Evolutionary conservation across 2,329 filamentous ascomycete species (phyloP), one percentile per base, ranked within the genome.

Genomic region (Chlorencoelia australis): DNA sequence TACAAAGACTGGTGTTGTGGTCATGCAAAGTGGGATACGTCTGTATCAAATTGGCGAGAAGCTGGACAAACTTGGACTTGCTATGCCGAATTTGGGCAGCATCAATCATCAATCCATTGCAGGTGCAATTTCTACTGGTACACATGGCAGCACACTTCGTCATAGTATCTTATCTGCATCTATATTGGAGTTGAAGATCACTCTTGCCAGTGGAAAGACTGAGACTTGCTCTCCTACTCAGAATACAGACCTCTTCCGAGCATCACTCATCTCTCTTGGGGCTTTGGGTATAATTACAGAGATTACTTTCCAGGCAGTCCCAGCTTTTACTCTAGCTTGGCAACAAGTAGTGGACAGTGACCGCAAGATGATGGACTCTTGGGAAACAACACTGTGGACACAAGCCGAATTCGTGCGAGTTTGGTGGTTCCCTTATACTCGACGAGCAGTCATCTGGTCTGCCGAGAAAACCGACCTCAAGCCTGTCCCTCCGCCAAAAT

Each of bases 381-480:
- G 91, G 86, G 61, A 78, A 13, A 68, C 64, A 5, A 71, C 71
- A 21, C 68, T 96, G 10, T 96, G 91, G 89, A 84, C 75, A 2
- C 72, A 77, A 43, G 75, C 79, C 43, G 87, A 96, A 59, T 98
- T 89, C 54, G 85, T 93, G 17, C 74, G 91, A 18, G 86, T 95
- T 18, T 98, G 91, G 89, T 98, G 91, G 91, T 79, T 94, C 56
- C 91, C 91, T 0, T 94, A 96, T 62, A 86, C 83, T 55, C 75
- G 85, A 38, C 75, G 85, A 30, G 86, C 85, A 0, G 83, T 96
- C 31, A 73, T 93, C 30, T 98, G 91, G 91, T 74, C 75, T 26
- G 91, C 87, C n/a, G 72, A 86, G 31, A 82, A 82, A 57, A 86
- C 84, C 1, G 65, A 74, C 7, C 73, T 79, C 39, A 66, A 75